These are phyloP conservation scores for Rhizopogon vesiculosus DNA, from an alignment of 768 basidiomycete genomes.

Conservation along the genomic window DNA sequence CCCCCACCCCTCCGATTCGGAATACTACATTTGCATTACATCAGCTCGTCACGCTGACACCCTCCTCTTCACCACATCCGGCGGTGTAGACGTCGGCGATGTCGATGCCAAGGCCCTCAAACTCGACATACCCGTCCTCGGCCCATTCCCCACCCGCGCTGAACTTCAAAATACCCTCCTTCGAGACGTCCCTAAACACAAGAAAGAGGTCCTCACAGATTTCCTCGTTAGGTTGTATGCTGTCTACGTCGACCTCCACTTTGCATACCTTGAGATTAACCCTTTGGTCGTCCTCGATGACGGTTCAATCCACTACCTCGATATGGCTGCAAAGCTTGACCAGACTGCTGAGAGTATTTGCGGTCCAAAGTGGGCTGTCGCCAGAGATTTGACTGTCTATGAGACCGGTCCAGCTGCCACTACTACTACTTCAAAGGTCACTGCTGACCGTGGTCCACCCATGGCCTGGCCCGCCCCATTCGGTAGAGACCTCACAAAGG, in stretches of 20 bases:
- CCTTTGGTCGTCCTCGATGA: slow-evolving; percentile 92
- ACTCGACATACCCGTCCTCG: slow-evolving; percentile 73
- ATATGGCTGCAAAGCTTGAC: slow-evolving; percentile 99
- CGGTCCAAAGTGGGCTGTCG: slow-evolving; percentile 98
- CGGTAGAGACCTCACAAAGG: slow-evolving; percentile 96
- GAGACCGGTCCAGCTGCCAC: slow-evolving; percentile 39
- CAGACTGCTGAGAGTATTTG: slow-evolving; percentile 98
- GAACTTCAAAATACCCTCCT: slow-evolving; percentile 72
- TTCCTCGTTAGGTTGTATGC: slow-evolving; percentile 94
- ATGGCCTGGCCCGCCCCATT: slow-evolving; percentile 98
- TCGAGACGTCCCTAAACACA: slow-evolving; percentile 71
- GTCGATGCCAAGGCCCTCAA: slow-evolving; percentile 96
- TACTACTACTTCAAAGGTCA: slow-evolving; percentile 45
- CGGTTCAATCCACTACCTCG: slow-evolving; percentile 84
- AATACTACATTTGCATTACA: slow-evolving; percentile 98
- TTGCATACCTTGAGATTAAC: slow-evolving; percentile 99
- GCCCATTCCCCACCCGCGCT: slow-evolving; percentile 77
- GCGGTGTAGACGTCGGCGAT: slow-evolving; percentile 98
- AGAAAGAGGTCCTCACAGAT: slow-evolving; percentile 90
- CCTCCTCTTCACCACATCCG: slow-evolving; percentile 98
- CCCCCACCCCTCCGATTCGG: slow-evolving; percentile 88
- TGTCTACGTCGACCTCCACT: slow-evolving; percentile 98
- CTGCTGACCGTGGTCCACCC: slow-evolving; percentile 92
- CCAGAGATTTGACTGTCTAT: slow-evolving; percentile 81
- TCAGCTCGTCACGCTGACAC: slow-evolving; percentile 91